Percentiles rank a stretch among this genome's conserved stretches.
phyloP scores from a whole-genome alignment of 148 eudicot species.

The Vaccinium corymbosum region DNA sequence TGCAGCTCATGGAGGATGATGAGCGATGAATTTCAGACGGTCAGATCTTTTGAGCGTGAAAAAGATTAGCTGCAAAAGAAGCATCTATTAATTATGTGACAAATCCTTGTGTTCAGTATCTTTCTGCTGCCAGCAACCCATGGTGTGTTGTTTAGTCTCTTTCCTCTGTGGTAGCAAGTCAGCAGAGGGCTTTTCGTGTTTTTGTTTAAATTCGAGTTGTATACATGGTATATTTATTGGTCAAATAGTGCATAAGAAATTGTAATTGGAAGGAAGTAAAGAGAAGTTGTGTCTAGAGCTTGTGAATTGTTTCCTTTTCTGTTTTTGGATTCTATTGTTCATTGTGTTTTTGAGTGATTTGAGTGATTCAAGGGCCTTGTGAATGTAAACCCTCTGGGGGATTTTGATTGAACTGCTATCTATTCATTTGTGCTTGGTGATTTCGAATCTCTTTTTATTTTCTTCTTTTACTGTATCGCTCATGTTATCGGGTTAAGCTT shows the following conservation, averaged over 20 bases:
- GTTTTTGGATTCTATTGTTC: background rate
- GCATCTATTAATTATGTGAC: background rate
- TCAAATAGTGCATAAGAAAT: background rate
- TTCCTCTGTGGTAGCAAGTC: background rate
- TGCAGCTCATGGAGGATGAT: slow-evolving; percentile 45
- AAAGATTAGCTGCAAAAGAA: background rate
- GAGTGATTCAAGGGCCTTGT: slow-evolving; percentile 15
- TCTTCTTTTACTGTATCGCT: background rate
- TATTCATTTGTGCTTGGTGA: slow-evolving; percentile 2
- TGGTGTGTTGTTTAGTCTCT: background rate
- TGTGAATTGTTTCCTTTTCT: background rate
- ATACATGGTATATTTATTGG: background rate
- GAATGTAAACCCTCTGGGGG: slow-evolving; percentile 12
- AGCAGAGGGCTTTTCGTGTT: background rate
- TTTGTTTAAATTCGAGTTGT: slow-evolving; percentile 10
- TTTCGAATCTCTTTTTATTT: background rate
- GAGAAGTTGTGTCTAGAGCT: background rate
- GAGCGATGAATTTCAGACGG: slow-evolving; percentile 16
- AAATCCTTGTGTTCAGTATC: background rate
- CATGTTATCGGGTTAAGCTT: background rate
- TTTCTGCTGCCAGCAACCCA: background rate
- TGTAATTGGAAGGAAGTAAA: background rate
- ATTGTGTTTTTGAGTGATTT: slow-evolving; percentile 3
- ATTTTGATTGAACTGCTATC: background rate
- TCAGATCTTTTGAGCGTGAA: background rate